phyloP scores from a whole-genome alignment of 1,139 yeast genomes.

The Debaryomyces robertsiae region DNA sequence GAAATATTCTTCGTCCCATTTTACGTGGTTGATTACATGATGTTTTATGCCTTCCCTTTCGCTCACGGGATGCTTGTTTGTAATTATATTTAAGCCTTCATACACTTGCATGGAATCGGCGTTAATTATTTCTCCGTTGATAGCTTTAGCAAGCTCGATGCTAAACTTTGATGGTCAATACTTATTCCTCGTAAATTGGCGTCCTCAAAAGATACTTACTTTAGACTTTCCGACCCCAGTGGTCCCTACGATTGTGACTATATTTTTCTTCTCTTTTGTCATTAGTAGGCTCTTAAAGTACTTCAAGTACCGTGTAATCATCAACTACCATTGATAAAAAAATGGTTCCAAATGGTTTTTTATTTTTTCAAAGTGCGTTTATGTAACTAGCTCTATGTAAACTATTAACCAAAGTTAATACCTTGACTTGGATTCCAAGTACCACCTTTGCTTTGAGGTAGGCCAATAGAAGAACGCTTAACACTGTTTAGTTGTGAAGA shows the following conservation, averaged over 20 bases:
- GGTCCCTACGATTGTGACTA: slow-evolving; percentile 85
- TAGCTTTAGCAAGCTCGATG: slow-evolving; percentile 73
- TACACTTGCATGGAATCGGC: slow-evolving; percentile 98
- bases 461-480: background rate
- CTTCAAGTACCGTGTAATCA: slow-evolving; percentile 21
- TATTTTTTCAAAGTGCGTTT: background rate
- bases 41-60: slow-evolving; percentile 79
- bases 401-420: slow-evolving; percentile 28
- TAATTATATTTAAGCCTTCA: slow-evolving; percentile 67
- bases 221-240: slow-evolving; percentile 99
- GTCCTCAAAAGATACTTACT: slow-evolving; percentile 31
- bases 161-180: slow-evolving; percentile 43
- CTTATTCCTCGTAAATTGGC: slow-evolving; percentile 2
- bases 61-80: slow-evolving; percentile 85
- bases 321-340: background rate
- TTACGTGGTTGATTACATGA: slow-evolving; percentile 83
- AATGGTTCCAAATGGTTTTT: background rate
- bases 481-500: background rate
- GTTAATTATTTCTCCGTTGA: slow-evolving; percentile 88
- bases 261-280: slow-evolving; percentile 35
- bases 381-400: background rate
- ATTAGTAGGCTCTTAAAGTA: slow-evolving; percentile 27
- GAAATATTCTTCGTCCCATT: slow-evolving; percentile 79
- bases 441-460: slow-evolving; percentile 18
- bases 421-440: slow-evolving; percentile 38